Conservation (phyloP, 371 early-diverging fungal genomes). For the Zychaea mexicana region DNA sequence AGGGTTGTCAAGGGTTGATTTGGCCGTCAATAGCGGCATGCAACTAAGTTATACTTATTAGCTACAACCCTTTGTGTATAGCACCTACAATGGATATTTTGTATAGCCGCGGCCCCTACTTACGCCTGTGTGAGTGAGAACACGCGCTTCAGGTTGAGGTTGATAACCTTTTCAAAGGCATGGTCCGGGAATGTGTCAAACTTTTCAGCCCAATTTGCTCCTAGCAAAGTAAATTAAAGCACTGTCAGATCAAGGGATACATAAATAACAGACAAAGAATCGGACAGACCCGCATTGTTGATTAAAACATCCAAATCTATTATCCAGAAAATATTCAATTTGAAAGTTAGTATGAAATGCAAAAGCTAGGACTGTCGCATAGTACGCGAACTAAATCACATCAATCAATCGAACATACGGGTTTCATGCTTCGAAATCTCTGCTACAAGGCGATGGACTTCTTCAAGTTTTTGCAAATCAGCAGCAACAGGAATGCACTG, state of each 20-base stretch:
- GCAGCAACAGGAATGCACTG: constrained; percentile 75
- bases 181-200: constrained; percentile 64
- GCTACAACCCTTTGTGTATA: background rate
- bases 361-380: no score
- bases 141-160: constrained; percentile 78
- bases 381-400: no score
- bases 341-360: background rate
- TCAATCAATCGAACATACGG: no score
- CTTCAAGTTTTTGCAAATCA: constrained; percentile 70
- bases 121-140: constrained; percentile 81
- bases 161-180: constrained; percentile 76
- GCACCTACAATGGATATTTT: background rate
- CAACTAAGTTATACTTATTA: constrained; percentile 39
- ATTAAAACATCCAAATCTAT: constrained; percentile 80
- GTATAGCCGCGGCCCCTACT: no score
- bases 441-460: constrained; percentile 59
- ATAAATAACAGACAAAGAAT: background rate
- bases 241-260: constrained; percentile 67
- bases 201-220: constrained; percentile 70
- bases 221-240: constrained; percentile 43
- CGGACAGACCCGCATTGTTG: constrained; percentile 72
- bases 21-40: constrained; percentile 73
- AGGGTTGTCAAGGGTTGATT: constrained; percentile 49
- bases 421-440: constrained; percentile 43
- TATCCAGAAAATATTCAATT: background rate